These are phyloP conservation scores for Trichosporon sp. DNA, from an alignment of 1,284 basidiomycete genomes.

Conservation along the genomic window DNA sequence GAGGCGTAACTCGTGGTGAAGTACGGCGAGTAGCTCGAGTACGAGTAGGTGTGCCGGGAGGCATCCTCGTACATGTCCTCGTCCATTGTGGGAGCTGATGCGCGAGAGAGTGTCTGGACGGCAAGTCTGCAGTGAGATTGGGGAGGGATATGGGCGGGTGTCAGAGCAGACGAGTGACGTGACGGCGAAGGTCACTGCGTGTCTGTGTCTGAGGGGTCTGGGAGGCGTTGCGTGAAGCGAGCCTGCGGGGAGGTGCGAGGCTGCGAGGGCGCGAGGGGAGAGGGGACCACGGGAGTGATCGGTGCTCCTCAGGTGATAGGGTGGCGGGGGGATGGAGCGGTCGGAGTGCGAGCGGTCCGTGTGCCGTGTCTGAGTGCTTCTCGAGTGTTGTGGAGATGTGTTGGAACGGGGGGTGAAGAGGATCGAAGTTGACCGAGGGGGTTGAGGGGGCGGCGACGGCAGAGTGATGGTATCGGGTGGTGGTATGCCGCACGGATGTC, in stretches of 20 bases:
- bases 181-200: background rate
- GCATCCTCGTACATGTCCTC: constrained; percentile 48
- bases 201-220: constrained; percentile 4
- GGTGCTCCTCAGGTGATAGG: constrained; percentile 13
- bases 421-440: background rate
- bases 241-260: background rate
- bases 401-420: background rate
- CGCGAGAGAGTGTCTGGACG: background rate
- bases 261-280: background rate
- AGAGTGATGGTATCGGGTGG: background rate
- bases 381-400: background rate
- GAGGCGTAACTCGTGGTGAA: constrained; percentile 30
- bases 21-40: constrained; percentile 34
- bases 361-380: background rate
- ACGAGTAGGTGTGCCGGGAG: constrained; percentile 35
- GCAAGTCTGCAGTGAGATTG: background rate
- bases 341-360: background rate
- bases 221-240: constrained; percentile 12
- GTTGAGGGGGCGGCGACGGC: background rate
- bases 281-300: background rate
- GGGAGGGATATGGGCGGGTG: background rate
- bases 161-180: background rate
- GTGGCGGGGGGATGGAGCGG: background rate
- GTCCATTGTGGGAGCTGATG: constrained; percentile 37
- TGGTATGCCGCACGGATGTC: constrained; percentile 9